These are phyloP conservation scores for Calonectria hongkongensis DNA, from an alignment of 2,329 filamentous ascomycete genomes.

Conservation along the genomic window DNA sequence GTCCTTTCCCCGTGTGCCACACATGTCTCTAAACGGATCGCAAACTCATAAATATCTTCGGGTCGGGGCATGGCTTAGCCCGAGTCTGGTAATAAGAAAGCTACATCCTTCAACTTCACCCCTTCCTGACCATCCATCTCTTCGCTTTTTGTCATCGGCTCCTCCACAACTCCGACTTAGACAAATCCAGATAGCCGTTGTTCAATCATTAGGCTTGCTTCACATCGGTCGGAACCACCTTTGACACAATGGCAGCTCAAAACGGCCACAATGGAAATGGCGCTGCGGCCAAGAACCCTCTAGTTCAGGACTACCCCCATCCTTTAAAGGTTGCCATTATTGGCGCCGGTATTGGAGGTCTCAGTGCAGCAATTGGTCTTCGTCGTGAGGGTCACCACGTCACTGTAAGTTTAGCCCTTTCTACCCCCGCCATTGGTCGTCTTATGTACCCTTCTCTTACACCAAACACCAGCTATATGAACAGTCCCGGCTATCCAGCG, in stretches of 20 bases:
- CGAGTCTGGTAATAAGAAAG: conserved; percentile 31
- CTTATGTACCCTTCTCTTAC: not conserved
- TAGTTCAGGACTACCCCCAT: conserved; percentile 39
- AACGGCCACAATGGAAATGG: conserved; percentile 38
- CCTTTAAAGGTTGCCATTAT: conserved; percentile 42
- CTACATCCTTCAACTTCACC: conserved; percentile 19
- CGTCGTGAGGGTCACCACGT: conserved; percentile 68
- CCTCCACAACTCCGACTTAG: conserved; percentile 1
- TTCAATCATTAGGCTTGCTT: not conserved
- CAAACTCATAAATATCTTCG: conserved; percentile 17
- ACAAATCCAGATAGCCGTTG: not conserved
- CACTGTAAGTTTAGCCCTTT: conserved; percentile 44
- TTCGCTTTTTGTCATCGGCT: conserved; percentile 20
- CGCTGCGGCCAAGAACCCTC: conserved; percentile 32
- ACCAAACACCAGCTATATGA: conserved; percentile 70
- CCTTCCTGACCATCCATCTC: conserved; percentile 20
- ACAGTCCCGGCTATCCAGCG: conserved; percentile 73
- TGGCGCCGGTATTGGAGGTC: conserved; percentile 66
- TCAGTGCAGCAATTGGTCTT: conserved; percentile 69
- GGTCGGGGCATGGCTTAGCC: conserved; percentile 7
- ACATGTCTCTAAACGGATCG: conserved; percentile 2
- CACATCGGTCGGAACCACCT: not conserved
- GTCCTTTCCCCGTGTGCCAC: not conserved
- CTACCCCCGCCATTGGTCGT: not conserved
- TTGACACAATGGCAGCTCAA: conserved; percentile 30